phyloP scores from a whole-genome alignment of 495 filamentous ascomycete species.

The Chaetomium cochliodes region DNA sequence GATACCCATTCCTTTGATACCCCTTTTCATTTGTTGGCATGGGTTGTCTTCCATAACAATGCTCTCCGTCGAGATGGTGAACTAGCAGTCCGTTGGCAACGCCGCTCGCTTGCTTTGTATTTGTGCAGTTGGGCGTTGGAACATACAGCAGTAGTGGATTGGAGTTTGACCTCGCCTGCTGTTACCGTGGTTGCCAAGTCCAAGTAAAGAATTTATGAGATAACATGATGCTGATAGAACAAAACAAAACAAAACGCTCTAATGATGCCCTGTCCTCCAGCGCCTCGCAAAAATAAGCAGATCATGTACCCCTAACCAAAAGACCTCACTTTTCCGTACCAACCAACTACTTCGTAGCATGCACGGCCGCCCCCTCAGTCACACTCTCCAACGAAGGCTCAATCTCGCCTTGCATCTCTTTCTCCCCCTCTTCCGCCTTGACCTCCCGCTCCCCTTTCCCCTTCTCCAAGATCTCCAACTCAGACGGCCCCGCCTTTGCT shows the following conservation, averaged over 20 bases:
- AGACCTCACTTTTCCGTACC: neutral
- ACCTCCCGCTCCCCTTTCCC: conserved; percentile 18
- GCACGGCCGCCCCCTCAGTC: conserved; percentile 4
- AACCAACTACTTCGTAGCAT: neutral
- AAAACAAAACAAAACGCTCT: neutral
- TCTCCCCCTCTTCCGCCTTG: conserved; percentile 36
- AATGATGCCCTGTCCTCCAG: neutral
- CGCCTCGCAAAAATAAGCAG: neutral
- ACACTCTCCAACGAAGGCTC: conserved; percentile 34
- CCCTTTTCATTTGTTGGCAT: neutral
- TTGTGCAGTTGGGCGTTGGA: too few species aligned
- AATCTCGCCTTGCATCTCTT: conserved; percentile 43
- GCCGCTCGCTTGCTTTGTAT: too few species aligned
- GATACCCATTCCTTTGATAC: conserved; percentile 7
- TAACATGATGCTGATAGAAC: neutral
- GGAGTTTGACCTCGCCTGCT: too few species aligned
- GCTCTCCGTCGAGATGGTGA: too few species aligned
- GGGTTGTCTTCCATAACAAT: too few species aligned
- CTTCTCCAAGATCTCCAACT: conserved; percentile 22
- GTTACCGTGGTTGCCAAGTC: too few species aligned
- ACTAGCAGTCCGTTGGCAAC: too few species aligned
- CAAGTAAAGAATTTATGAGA: neutral
- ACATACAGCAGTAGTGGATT: too few species aligned
- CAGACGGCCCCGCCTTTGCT: conserved; percentile 23
- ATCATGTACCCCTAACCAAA: neutral